A percentile compares a stretch with the other conserved stretches of the same genome.
phyloP scores from a whole-genome alignment of 805 yeast genomes.

The Nakazawaea peltata region DNA sequence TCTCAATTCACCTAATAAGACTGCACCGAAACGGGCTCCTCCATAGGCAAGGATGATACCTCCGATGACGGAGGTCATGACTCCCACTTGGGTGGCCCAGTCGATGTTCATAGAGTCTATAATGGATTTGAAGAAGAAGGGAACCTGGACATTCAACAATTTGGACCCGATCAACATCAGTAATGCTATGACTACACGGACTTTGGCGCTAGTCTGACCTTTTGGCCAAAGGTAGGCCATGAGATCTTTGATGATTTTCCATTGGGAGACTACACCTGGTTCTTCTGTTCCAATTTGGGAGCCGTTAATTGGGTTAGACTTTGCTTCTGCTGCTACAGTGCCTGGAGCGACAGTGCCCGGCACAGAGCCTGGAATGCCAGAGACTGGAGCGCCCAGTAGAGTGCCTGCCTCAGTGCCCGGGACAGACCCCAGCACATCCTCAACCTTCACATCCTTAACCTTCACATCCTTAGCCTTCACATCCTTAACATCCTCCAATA shows the following conservation, averaged over 20 bases:
- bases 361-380: too few relatives aligned
- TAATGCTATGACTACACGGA: conserved; percentile 72
- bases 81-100: conserved; percentile 61
- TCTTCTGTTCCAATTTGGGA: conserved; percentile 1
- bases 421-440: too few relatives aligned
- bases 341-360: too few relatives aligned
- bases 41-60: conserved; percentile 80
- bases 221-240: conserved; percentile 78
- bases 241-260: conserved; percentile 54
- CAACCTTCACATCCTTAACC: too few relatives aligned
- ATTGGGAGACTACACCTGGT: conserved; percentile 26
- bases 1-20: conserved; percentile 86
- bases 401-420: neutral
- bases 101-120: conserved; percentile 91
- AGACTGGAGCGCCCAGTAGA: too few relatives aligned
- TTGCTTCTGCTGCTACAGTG: too few relatives aligned
- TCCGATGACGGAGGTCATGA: conserved; percentile 58
- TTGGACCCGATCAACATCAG: conserved; percentile 72
- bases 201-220: conserved; percentile 53
- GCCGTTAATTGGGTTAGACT: too few relatives aligned
- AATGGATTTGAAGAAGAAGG: conserved; percentile 83
- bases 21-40: conserved; percentile 89
- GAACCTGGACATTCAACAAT: conserved; percentile 88
- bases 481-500: too few relatives aligned
- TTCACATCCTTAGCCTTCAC: too few relatives aligned